Evolutionary conservation across 2,329 filamentous ascomycete genomes (phyloP).

Genomic region (Aaosphaeria arxii): DNA sequence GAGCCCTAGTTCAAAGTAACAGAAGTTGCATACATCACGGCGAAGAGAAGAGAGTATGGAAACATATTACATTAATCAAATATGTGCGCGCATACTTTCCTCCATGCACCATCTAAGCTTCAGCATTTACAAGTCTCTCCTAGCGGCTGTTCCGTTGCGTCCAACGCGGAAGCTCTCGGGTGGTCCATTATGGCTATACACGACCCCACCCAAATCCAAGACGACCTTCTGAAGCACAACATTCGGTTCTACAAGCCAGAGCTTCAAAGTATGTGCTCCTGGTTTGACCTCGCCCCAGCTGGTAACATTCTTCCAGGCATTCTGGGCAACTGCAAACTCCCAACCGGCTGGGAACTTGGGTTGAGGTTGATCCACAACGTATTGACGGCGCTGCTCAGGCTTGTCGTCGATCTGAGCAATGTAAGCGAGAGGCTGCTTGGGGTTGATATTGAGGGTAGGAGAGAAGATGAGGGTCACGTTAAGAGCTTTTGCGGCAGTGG

Average conservation of each 20-base stretch:
- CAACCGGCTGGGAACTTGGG: slow-evolving; percentile 47
- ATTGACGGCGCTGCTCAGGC: slow-evolving; percentile 38
- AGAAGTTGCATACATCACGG: no score
- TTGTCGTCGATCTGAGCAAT: slow-evolving; percentile 48
- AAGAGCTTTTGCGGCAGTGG: slow-evolving; percentile 25
- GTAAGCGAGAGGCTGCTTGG: slow-evolving; percentile 49
- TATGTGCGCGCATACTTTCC: no score
- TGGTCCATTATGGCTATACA: slow-evolving; percentile 32
- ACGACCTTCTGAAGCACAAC: slow-evolving; percentile 38
- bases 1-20: no score
- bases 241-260: slow-evolving; percentile 47
- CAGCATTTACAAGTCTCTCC: neutral
- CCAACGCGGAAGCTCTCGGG: slow-evolving; percentile 38
- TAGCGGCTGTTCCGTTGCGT: slow-evolving; percentile 2
- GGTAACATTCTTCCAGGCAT: slow-evolving; percentile 49
- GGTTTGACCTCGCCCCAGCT: slow-evolving; percentile 27
- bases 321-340: slow-evolving; percentile 49
- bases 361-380: slow-evolving; percentile 42
- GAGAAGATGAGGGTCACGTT: slow-evolving; percentile 43
- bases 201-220: slow-evolving; percentile 33
- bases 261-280: slow-evolving; percentile 42
- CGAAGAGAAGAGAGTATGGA: no score
- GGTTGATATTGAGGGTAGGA: slow-evolving; percentile 51
- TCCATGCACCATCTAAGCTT: neutral
- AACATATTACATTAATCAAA: no score